phyloP scores from a whole-genome alignment of 768 basidiomycete species.

The Pisolithus orientalis region DNA sequence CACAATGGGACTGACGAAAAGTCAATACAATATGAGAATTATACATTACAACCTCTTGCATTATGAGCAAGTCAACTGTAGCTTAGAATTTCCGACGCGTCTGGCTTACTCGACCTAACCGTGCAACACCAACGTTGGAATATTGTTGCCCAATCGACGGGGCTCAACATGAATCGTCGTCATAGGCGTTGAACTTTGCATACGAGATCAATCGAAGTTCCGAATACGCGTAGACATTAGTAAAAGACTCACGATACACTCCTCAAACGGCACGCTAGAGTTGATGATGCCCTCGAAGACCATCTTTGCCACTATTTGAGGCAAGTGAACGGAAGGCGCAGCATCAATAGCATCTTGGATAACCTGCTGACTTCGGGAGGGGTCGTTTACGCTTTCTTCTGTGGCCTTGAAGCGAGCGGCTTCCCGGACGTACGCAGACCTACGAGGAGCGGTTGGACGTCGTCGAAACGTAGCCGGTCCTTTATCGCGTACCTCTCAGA shows the following conservation, averaged over 20 bases:
- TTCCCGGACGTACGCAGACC: constrained; percentile 18
- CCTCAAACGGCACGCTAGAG: constrained; percentile 17
- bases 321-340: constrained; percentile 14
- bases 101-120: too few relatives aligned
- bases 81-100: too few relatives aligned
- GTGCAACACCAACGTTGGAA: too few relatives aligned
- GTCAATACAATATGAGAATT: too few relatives aligned
- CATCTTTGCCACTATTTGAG: constrained; percentile 16
- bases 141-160: too few relatives aligned
- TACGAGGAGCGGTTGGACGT: background rate
- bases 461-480: background rate
- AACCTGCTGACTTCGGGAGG: constrained; percentile 12
- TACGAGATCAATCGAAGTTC: background rate
- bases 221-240: background rate
- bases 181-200: constrained; percentile 11
- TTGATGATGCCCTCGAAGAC: constrained; percentile 15
- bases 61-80: too few relatives aligned
- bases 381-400: constrained; percentile 5
- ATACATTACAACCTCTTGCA: too few relatives aligned
- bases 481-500: constrained; percentile 9
- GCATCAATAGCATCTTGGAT: constrained; percentile 14
- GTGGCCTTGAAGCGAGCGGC: constrained; percentile 22
- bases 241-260: constrained; percentile 14
- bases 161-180: too few relatives aligned
- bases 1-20: too few relatives aligned